Percentiles rank a stretch among this genome's conserved stretches.
Conservation (phyloP, 768 basidiomycete species). For the Mycena capillaripes region DNA sequence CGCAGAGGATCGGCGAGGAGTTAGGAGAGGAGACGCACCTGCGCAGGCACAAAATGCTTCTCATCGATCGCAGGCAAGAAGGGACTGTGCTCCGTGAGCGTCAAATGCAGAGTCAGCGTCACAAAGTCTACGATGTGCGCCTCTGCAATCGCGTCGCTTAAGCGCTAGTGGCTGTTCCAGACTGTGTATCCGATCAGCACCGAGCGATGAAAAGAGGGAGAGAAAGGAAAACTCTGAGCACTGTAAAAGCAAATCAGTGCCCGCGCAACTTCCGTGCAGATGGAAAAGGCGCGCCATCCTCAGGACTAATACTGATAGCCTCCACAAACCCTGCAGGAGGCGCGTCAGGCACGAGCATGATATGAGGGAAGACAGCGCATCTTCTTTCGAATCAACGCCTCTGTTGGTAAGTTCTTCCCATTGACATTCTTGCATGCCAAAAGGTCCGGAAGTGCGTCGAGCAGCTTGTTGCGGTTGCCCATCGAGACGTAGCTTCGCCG, state of each 20-base stretch:
- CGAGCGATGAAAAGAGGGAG: slow-evolving; percentile 74
- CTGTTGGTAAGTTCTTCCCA: slow-evolving; percentile 81
- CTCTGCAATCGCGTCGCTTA: slow-evolving; percentile 64
- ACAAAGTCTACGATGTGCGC: slow-evolving; percentile 70
- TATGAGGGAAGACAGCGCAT: neutral
- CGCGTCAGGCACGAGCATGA: slow-evolving; percentile 56
- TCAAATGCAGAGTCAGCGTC: slow-evolving; percentile 61
- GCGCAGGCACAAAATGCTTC: slow-evolving; percentile 16
- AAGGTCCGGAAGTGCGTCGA: slow-evolving; percentile 71
- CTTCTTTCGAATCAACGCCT: slow-evolving; percentile 84
- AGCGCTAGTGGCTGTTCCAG: slow-evolving; percentile 84
- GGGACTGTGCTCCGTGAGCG: slow-evolving; percentile 47
- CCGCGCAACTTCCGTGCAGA: too few species aligned
- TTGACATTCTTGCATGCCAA: slow-evolving; percentile 69
- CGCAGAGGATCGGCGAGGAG: neutral
- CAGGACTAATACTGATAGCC: slow-evolving; percentile 74
- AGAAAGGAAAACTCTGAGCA: too few species aligned
- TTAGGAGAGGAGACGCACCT: neutral
- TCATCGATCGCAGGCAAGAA: slow-evolving; percentile 18
- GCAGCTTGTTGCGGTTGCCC: slow-evolving; percentile 64
- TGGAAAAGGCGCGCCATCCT: slow-evolving; percentile 67
- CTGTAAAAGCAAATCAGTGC: neutral
- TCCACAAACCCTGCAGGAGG: slow-evolving; percentile 57
- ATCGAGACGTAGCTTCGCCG: slow-evolving; percentile 76
- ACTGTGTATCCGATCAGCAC: slow-evolving; percentile 56